Evolutionary conservation across 1,284 basidiomycete species (phyloP).

Genomic region (Pseudozyma thailandica): DNA sequence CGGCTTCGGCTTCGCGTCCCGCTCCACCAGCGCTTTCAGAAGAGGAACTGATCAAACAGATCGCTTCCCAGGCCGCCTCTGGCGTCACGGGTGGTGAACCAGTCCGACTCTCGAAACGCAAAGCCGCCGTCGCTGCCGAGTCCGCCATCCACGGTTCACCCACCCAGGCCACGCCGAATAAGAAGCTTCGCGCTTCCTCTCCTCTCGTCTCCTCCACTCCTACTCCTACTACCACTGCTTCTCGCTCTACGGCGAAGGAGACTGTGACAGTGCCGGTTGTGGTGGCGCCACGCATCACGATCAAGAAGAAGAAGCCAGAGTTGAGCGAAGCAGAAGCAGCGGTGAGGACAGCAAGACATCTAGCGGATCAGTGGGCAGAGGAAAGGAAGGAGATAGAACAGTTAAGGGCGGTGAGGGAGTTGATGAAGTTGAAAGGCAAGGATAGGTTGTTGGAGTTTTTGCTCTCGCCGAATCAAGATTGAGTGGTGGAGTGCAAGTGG

Average conservation of each 20-base stretch:
- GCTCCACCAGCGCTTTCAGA: constrained; percentile 22
- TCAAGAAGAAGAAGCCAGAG: constrained; percentile 1
- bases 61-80: constrained; percentile 27
- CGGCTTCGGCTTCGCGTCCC: background rate
- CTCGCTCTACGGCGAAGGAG: background rate
- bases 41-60: constrained; percentile 34
- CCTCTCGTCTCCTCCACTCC: constrained; percentile 1
- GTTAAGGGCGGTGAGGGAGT: constrained; percentile 51
- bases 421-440: constrained; percentile 46
- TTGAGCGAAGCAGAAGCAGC: constrained; percentile 5
- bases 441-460: constrained; percentile 42
- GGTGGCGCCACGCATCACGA: too few relatives aligned
- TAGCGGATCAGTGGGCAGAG: constrained; percentile 27
- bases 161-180: constrained; percentile 14
- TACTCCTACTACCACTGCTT: background rate
- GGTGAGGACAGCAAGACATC: constrained; percentile 24
- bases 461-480: constrained; percentile 32
- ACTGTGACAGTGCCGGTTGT: constrained; percentile 2
- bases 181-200: constrained; percentile 27
- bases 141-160: constrained; percentile 28
- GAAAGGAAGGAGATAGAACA: constrained; percentile 50
- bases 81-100: constrained; percentile 29
- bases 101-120: constrained; percentile 38
- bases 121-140: constrained; percentile 45
- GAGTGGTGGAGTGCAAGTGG: too few relatives aligned